Evolutionary conservation across 108 stramenopile species (phyloP).

Genomic region (Pinguiococcus pyrenoidosus): DNA sequence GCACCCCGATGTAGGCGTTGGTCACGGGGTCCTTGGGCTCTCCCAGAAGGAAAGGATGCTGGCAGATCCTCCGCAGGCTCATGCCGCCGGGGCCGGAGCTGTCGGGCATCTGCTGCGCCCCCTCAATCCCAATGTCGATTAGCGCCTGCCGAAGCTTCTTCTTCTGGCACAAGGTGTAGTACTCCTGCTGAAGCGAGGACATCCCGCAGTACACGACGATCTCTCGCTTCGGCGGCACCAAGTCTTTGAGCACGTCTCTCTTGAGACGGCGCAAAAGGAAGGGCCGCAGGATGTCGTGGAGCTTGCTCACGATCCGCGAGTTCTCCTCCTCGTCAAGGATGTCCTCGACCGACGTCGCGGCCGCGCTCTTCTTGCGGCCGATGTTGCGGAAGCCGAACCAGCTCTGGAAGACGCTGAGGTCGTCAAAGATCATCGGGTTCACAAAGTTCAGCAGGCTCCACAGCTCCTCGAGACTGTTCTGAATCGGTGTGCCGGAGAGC

Average conservation of each 20-base stretch:
- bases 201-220: constrained; percentile 85
- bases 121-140: constrained; percentile 37
- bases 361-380: constrained; percentile 82
- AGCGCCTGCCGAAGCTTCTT: constrained; percentile 30
- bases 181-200: constrained; percentile 68
- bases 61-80: constrained; percentile 87
- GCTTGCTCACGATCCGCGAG: constrained; percentile 76
- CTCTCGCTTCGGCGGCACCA: constrained; percentile 84
- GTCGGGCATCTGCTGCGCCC: constrained; percentile 61
- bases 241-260: constrained; percentile 65
- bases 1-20: constrained; percentile 60
- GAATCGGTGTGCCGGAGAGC: constrained; percentile 96
- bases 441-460: constrained; percentile 98
- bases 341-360: constrained; percentile 66
- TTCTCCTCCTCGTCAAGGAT: constrained; percentile 73
- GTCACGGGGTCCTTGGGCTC: constrained; percentile 48
- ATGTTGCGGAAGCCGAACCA: constrained; percentile 95
- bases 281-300: constrained; percentile 91
- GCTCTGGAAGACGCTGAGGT: constrained; percentile 79
- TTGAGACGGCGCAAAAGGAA: constrained; percentile 88
- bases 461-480: constrained; percentile 76
- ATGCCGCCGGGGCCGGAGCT: no score
- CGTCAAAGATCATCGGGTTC: constrained; percentile 93
- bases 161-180: constrained; percentile 62
- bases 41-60: constrained; percentile 92